Base-by-base conservation (phyloP, 352 stramenopile genomes). In the Saprolegnia parasitica region DNA sequence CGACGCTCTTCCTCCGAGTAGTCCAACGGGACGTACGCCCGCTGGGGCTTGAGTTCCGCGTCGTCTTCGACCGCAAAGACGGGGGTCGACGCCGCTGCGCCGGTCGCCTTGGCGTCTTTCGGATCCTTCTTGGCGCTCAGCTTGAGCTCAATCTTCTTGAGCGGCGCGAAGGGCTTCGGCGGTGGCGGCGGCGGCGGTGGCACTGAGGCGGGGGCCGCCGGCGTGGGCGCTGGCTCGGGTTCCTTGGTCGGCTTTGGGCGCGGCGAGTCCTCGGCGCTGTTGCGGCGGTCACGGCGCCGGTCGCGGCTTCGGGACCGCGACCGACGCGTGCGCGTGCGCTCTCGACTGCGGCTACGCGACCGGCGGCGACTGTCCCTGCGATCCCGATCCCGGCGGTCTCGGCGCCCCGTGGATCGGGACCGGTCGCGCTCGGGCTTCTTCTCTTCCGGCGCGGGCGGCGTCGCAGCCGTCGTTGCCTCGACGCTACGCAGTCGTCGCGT, bases 1-100 rank as follows among this genome's bases (percentile, higher is more conserved):
- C 73, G 65, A 18, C 73, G 71, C 49, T 84, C 79, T 45, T 83
- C 79, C 23, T 83, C 79, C 15, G 76, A 78, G 64, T 84, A 86
- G 61, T 86, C 79, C 45, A 86, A 74, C 20, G 73, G 76, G 1
- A 86, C 70, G 56, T 84, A 73, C n/a, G 74, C 74, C 0, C 79
- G 79, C 42, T 75, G 45, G 1, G 79, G 79, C 56, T 86, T 86
- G 20, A 39, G 58, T 39, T 77, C 74, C 5, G 74, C 72, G 24
- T 75, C 71, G 16, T 86, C 79, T 56, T 86, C 76, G 1, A 80
- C 50, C 0, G 62, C 71, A 45, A 86, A 86, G 52, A 68, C 74
- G 8, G 72, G 58, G 6, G 20, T 65, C 9, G 56, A n/a, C 4
- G 32, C 58, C 18, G n/a, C 21, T 4, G 37, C 0, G 5, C n/a